Base-by-base conservation (phyloP, 208 protist species). In the Trypanosomatidae sp. region DNA sequence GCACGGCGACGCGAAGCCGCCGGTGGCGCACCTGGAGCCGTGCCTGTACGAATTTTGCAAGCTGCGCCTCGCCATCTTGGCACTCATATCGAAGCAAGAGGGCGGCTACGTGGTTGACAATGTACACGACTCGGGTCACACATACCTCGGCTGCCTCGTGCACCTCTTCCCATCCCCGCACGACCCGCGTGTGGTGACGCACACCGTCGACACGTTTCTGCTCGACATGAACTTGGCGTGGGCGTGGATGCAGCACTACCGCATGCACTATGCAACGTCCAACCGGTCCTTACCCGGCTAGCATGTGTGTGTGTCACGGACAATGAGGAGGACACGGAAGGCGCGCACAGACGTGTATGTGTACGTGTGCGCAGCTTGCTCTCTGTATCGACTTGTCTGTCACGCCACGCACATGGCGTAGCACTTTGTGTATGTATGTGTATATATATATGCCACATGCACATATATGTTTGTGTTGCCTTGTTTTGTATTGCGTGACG, bases 31-130 rank as follows among this genome's bases (percentile, higher is more conserved):
- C 43, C 28, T 91, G 24, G 77, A 91, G 40, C 82, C 82, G 0
- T 91, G 71, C 46, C 30, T 88, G n/a, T 88, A 79, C 50, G 64
- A 91, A 47, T 87, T 73, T 50, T 77, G 87, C 35, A 91, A 88
- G 47, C 52, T 91, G 23, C 60, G 72, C n/a, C 51, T 91, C 10
- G 77, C 71, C 1, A 69, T 91, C n/a, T 33, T 84, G 7, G 77
- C 62, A 3, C 33, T 77, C 19, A 57, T 88, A 21, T 70, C 74
- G 13, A 91, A 88, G 58, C 68, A 86, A 42, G 77, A 88, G 47
- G 71, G 85, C 26, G 30, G 30, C 11, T 91, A 91, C 48, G 82
- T 91, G 20, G 82, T 91, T 26, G 82, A 91, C 46, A 72, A 91
- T 38, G 53, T 73, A 51, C 84, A 85, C 49, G 82, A 91, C 43